phyloP scores from a whole-genome alignment of 1,139 yeast species.

The Torulaspora pretoriensis region DNA sequence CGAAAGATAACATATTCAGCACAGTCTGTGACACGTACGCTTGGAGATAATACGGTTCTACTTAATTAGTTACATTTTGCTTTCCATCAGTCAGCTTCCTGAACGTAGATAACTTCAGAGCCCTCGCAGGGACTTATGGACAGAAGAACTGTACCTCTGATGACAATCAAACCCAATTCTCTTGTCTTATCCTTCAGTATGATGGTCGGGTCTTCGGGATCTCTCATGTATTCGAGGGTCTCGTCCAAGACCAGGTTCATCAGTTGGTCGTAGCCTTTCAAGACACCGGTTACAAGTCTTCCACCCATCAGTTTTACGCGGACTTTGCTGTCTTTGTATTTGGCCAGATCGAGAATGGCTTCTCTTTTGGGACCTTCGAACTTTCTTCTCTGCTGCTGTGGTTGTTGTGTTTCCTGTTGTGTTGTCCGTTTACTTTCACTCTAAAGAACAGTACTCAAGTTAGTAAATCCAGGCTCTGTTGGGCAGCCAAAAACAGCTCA shows the following conservation, averaged over 20 bases:
- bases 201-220: slow-evolving; percentile 53
- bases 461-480: slow-evolving; percentile 6
- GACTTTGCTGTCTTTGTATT: slow-evolving; percentile 68
- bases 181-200: slow-evolving; percentile 52
- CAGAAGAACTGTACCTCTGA: slow-evolving; percentile 78
- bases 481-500: background rate
- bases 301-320: slow-evolving; percentile 88
- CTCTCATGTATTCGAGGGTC: slow-evolving; percentile 66
- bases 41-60: background rate
- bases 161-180: slow-evolving; percentile 68
- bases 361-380: slow-evolving; percentile 82
- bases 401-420: slow-evolving; percentile 37
- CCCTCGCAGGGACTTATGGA: slow-evolving; percentile 86
- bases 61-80: background rate
- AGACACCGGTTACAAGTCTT: slow-evolving; percentile 66
- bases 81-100: slow-evolving; percentile 38
- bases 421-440: slow-evolving; percentile 18
- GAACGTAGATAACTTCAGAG: slow-evolving; percentile 53
- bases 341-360: slow-evolving; percentile 78
- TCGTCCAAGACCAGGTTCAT: slow-evolving; percentile 91
- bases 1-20: background rate
- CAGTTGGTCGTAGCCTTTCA: slow-evolving; percentile 87
- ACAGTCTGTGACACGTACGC: background rate
- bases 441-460: slow-evolving; percentile 5
- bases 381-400: slow-evolving; percentile 42